Evolutionary conservation across 192 early-diverging fungal genomes (phyloP), one percentile per base, ranked within the genome.

Genomic region (Coemansia furcata): DNA sequence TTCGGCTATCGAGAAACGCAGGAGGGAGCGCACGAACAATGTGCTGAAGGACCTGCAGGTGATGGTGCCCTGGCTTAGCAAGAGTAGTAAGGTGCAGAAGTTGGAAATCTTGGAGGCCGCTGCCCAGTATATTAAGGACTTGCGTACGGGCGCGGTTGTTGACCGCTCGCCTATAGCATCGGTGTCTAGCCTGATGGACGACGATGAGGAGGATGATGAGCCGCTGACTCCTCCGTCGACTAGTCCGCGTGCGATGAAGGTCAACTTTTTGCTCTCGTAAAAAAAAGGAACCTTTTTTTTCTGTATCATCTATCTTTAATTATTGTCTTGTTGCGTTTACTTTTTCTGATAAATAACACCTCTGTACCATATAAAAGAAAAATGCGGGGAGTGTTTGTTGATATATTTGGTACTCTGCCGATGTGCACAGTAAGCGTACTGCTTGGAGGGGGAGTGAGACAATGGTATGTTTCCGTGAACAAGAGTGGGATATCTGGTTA

Each of bases 1-100:
- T 62, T 91, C 89, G 32, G 90, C 89, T 3, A 93, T 95, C 44
- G 93, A 95, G 68, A 83, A 90, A 17, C 85, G 92, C 40, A 85
- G 93, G 47, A 88, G 93, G 39, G 93, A 93, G 68, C 85, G 90
- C 40, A 95, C 92, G 72, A 95, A 95, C 71, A 89, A 92, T 65
- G 91, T 92, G 81, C 90, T 95, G 42, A 63, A 86, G 47, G 87
- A 91, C 43, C 77, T 95, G 36, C 90, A 91, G 75, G 71, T 84
- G 46, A 73, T 95, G 19, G 89, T 95, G 10, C 93, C 93, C 33
- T 65, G 63, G 68, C 63, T 70, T 36, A 62, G 73, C 60, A 76
- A 76, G 63, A 67, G 68, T 61, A 67, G 49, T 33, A 69, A 71
- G 68, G 64, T 71, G 14, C 68, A 76, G 38, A 76, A 76, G 60